Base-by-base conservation (phyloP, 192 early-diverging fungal genomes). In the Linnemannia schmuckeri region DNA sequence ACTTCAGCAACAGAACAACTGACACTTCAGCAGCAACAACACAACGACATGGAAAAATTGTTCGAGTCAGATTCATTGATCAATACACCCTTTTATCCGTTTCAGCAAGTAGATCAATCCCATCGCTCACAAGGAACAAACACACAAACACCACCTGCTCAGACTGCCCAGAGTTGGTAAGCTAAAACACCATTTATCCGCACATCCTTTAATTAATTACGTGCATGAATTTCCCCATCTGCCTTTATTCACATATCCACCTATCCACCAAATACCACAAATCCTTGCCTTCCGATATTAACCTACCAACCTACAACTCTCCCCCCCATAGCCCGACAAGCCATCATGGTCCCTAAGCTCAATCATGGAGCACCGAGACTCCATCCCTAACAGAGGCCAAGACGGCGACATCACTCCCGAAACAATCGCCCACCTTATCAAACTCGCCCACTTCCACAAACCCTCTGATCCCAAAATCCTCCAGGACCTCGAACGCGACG, bases 311-410 rank as follows among this genome's bases (percentile, higher is more conserved):
- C 24, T 57, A 5, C 30, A 4, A 12, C 27, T 30, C 20, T 10
- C 1, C 52, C 66, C 20, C 24, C 4, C 4, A 41, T 63, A 66
- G 63, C 76, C 76, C 38, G 40, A 40, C 18, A 78, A 63, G 12
- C 83, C 83, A 1, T 86, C 83, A 9, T 86, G 83, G 83, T 86
- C 83, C 8, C 79, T 86, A 20, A 70, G 42, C 33, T 74, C 78
- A 24, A 44, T 86, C 46, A 57, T 86, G 74, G 24, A 76, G 24
- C 33, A 52, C 42, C 69, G 79, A 0, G 83, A 86, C 69, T 46
- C 70, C 15, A 18, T 68, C 70, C 41, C 72, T 9, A 49, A 77
- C 41, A 41, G 74, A 5, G 72, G 38, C 17, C 17, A 41, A 20
- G 30, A 41, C 7, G 30, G 27, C 7, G 75, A 81, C 37, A 81